A percentile compares a stretch with the other conserved stretches of the same genome.
Evolutionary conservation across 176 grass and related monocot genomes (phyloP).

Genomic region (Leersia perrieri): DNA sequence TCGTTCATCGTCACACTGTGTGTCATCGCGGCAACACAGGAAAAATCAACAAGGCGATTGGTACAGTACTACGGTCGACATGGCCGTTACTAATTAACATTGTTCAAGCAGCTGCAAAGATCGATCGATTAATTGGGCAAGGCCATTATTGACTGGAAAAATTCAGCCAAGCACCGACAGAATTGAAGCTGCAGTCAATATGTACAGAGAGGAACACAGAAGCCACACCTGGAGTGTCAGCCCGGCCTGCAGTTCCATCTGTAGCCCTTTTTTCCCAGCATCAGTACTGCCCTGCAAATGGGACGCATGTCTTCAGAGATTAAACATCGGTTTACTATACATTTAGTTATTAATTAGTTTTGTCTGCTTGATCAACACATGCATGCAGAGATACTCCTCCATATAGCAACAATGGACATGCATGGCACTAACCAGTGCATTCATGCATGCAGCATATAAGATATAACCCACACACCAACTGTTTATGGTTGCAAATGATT

Average conservation of each 20-base stretch:
- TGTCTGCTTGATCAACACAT: neutral
- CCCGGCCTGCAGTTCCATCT: neutral
- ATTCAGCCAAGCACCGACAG: slow-evolving; percentile 7
- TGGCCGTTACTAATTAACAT: too few species aligned
- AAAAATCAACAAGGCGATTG: neutral
- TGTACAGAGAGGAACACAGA: slow-evolving; percentile 7
- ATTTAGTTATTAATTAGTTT: neutral
- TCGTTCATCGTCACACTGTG: neutral
- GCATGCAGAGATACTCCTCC: neutral
- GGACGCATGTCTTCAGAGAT: neutral
- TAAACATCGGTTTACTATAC: neutral
- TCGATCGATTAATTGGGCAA: neutral
- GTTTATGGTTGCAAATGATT: neutral
- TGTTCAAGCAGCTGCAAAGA: neutral
- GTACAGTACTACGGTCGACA: neutral
- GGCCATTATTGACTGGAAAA: neutral
- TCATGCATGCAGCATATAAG: neutral
- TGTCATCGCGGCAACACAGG: neutral
- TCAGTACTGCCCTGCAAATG: slow-evolving; percentile 22
- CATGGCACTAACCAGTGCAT: neutral
- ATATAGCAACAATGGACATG: neutral
- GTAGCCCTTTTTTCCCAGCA: neutral
- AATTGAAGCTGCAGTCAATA: slow-evolving; percentile 30
- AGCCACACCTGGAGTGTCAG: slow-evolving; percentile 19
- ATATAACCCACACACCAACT: neutral